phyloP scores from a whole-genome alignment of 495 filamentous ascomycete genomes.

The Penicillium dipodomyicola region DNA sequence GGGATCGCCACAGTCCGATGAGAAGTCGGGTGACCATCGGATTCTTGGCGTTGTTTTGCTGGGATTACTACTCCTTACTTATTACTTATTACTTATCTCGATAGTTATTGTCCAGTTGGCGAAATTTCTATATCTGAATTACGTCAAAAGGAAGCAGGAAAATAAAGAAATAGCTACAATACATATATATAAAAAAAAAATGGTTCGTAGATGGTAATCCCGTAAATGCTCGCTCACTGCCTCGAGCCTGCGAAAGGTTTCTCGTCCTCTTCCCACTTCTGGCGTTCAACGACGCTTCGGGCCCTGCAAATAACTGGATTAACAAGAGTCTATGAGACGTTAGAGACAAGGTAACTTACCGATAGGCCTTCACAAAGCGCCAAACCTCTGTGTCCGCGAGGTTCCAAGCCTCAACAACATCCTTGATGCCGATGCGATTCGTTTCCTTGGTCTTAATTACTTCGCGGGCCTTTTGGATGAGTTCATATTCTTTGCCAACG shows the following conservation, averaged over 20 bases:
- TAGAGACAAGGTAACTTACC: slow-evolving; percentile 23
- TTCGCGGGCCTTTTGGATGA: slow-evolving; percentile 60
- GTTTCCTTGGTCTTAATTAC: slow-evolving; percentile 43
- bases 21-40: slow-evolving; percentile 6
- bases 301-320: slow-evolving; percentile 29
- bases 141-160: too few species aligned
- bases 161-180: slow-evolving; percentile 17
- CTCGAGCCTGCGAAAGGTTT: slow-evolving; percentile 39
- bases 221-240: slow-evolving; percentile 4
- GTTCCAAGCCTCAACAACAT: slow-evolving; percentile 86
- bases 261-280: slow-evolving; percentile 49
- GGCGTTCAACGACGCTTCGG: slow-evolving; percentile 44
- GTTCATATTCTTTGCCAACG: slow-evolving; percentile 54
- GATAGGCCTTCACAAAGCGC: slow-evolving; percentile 79
- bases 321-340: slow-evolving; percentile 10
- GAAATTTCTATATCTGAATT: slow-evolving; percentile 11
- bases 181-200: slow-evolving; percentile 17
- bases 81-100: too few species aligned
- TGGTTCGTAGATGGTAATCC: slow-evolving; percentile 1
- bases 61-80: not conserved
- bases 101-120: too few species aligned
- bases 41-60: slow-evolving; percentile 14
- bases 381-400: slow-evolving; percentile 89
- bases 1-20: slow-evolving; percentile 49
- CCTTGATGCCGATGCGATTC: slow-evolving; percentile 44